These are phyloP conservation scores for Dichomitus squalens DNA, from an alignment of 1,284 basidiomycete species.

Conservation along the genomic window DNA sequence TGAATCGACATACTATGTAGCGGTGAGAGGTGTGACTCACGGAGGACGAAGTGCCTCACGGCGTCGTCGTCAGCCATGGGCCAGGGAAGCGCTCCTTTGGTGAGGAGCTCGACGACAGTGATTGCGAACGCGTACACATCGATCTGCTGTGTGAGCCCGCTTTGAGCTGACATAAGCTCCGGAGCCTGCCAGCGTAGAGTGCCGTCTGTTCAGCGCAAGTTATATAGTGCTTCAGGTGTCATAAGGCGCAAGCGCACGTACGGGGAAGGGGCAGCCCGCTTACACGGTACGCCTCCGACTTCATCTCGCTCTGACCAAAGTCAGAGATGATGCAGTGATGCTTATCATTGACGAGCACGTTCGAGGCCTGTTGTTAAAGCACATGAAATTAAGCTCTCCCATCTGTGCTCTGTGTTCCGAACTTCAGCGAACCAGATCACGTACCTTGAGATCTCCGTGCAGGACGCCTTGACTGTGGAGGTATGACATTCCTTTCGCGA, in stretches of 20 bases:
- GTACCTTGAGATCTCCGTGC: constrained; percentile 76
- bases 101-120: constrained; percentile 69
- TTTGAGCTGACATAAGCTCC: constrained; percentile 61
- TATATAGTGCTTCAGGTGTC: neutral
- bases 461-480: constrained; percentile 64
- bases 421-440: constrained; percentile 5
- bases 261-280: constrained; percentile 56
- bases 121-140: constrained; percentile 80
- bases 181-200: constrained; percentile 76
- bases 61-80: constrained; percentile 55
- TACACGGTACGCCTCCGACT: constrained; percentile 63
- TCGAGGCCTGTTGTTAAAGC: constrained; percentile 54
- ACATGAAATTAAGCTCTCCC: neutral
- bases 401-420: neutral
- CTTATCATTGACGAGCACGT: constrained; percentile 71
- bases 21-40: constrained; percentile 43
- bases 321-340: constrained; percentile 72
- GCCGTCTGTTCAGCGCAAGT: constrained; percentile 41
- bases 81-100: constrained; percentile 67
- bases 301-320: constrained; percentile 81
- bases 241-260: constrained; percentile 37
- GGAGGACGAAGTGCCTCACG: constrained; percentile 60
- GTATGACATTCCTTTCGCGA: constrained; percentile 78
- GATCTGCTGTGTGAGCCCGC: constrained; percentile 54
- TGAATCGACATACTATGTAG: neutral